phyloP scores from a whole-genome alignment of 164 flowering plant species.

The Vitis cinerea region DNA sequence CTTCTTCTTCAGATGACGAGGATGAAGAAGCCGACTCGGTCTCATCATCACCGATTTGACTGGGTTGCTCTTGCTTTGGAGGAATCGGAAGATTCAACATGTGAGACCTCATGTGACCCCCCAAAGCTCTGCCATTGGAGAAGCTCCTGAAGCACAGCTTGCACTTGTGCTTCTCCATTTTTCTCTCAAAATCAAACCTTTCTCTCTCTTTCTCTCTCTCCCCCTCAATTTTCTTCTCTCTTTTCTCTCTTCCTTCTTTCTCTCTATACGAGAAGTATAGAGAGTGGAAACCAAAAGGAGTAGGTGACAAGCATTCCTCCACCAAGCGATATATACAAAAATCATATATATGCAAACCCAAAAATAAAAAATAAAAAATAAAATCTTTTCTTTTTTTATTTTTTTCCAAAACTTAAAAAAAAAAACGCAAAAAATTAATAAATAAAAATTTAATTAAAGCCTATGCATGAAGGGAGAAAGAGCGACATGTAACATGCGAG shows the following conservation, averaged over 20 bases:
- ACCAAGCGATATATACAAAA: slow-evolving; percentile 36
- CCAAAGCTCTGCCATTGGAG: slow-evolving; percentile 63
- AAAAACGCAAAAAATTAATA: slow-evolving; percentile 11
- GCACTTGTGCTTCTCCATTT: slow-evolving; percentile 58
- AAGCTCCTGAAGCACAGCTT: slow-evolving; percentile 52
- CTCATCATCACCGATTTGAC: slow-evolving; percentile 10
- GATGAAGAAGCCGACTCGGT: slow-evolving; percentile 21
- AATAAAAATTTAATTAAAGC: slow-evolving; percentile 13
- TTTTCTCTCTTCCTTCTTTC: neutral
- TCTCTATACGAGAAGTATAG: slow-evolving; percentile 15
- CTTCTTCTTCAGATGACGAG: slow-evolving; percentile 23
- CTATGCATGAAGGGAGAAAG: slow-evolving; percentile 25
- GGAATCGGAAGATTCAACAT: slow-evolving; percentile 36
- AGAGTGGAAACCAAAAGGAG: slow-evolving; percentile 39
- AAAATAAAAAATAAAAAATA: neutral
- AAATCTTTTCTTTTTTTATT: neutral
- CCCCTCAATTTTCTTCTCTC: no score
- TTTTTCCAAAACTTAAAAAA: neutral
- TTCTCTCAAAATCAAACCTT: neutral
- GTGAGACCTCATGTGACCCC: slow-evolving; percentile 76
- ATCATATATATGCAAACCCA: neutral
- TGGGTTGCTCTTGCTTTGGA: slow-evolving; percentile 12
- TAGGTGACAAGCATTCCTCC: slow-evolving; percentile 79
- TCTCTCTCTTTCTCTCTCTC: neutral
- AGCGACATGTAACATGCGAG: slow-evolving; percentile 38